Evolutionary conservation across 1,284 basidiomycete species (phyloP), one percentile per base, ranked within the genome.

Genomic region (Boletus mariae): DNA sequence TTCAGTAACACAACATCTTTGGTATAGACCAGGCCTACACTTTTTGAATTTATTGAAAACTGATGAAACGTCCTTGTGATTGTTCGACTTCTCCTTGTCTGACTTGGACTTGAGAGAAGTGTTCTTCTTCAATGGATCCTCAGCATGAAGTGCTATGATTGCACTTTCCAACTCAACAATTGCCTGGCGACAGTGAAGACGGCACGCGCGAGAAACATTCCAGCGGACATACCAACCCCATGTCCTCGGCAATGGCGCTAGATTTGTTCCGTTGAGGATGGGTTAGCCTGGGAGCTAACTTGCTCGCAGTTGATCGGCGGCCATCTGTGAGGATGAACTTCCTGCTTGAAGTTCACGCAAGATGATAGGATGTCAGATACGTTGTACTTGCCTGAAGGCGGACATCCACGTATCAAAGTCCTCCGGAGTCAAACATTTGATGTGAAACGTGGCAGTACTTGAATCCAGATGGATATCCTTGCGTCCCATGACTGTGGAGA

Each of bases 401-500:
- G 72, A 57, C 77, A 88, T 88, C 90, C 90, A 92, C 44, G 67
- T 73, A 49, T 83, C 73, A 59, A 90, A 93, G 62, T 93, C 90
- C 8, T 82, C 80, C 17, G 70, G 71, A 49, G 75, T 83, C 25
- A 90, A 70, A 63, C 87, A 90, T 67, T 87, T 88, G 56, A 90
- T 80, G 67, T 91, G 89, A 64, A 90, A 92, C 1, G 87, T 91
- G 26, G 84, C 83, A 50, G 77, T 83, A 59, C 75, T 80, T 1
- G 87, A 84, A 63, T 93, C 90, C 47, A 93, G 78, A 63, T 90
- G 85, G 54, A 90, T 87, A 61, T 91, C 84, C 64, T 79, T 84
- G 54, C 84, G 79, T 5, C 83, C 84, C 34, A 77, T 73, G 12
- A 80, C 76, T 28, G 85, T 89, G 9, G 87, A 84, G 55, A 93